phyloP scores from a whole-genome alignment of 208 protist genomes.

The Crithidia bombi region DNA sequence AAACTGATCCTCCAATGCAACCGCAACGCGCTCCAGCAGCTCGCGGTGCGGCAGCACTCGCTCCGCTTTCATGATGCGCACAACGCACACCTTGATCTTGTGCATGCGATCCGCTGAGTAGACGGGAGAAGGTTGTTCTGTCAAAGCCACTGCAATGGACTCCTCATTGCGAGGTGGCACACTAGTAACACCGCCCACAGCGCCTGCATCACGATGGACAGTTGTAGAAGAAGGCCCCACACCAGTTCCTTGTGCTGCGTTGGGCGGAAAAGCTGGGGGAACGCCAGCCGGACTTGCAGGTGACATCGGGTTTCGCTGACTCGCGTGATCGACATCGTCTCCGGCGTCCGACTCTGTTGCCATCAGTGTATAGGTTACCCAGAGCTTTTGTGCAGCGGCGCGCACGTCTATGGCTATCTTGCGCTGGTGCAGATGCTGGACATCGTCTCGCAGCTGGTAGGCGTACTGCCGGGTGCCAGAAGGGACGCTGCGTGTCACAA shows the following conservation, averaged over 20 bases:
- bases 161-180: background rate
- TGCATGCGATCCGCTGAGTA: constrained; percentile 34
- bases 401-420: constrained; percentile 56
- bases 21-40: constrained; percentile 37
- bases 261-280: background rate
- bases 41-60: constrained; percentile 43
- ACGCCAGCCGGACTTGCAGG: constrained; percentile 4
- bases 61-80: constrained; percentile 60
- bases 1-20: constrained; percentile 30
- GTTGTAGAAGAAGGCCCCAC: background rate
- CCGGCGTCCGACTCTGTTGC: constrained; percentile 17
- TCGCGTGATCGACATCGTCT: constrained; percentile 11
- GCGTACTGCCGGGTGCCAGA: constrained; percentile 30
- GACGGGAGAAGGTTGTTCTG: constrained; percentile 8
- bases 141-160: background rate
- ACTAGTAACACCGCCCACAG: background rate
- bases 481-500: constrained; percentile 51
- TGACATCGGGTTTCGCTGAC: constrained; percentile 17
- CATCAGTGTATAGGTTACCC: constrained; percentile 20
- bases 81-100: constrained; percentile 59
- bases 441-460: constrained; percentile 48
- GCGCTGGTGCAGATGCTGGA: constrained; percentile 31
- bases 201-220: background rate
- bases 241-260: background rate
- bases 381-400: constrained; percentile 43